Evolutionary conservation across 2,329 filamentous ascomycete species (phyloP).

Genomic region (Penicillium sclerotigenum): DNA sequence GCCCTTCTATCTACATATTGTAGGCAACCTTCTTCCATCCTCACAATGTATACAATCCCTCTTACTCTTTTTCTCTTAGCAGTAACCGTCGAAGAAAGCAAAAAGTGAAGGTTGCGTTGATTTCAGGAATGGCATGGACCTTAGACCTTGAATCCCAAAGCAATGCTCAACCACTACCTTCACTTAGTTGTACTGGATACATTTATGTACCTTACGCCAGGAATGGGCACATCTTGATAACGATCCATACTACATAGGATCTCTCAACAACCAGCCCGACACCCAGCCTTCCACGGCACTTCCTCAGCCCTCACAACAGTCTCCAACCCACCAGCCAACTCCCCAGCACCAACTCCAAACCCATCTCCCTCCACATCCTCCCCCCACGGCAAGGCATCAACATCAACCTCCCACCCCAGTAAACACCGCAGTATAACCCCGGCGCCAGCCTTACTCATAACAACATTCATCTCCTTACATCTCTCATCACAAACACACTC

Average conservation of each 20-base stretch:
- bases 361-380: slow-evolving; percentile 74
- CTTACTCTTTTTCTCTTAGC: no score
- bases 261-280: slow-evolving; percentile 7
- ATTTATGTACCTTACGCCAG: not conserved
- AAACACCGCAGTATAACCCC: slow-evolving; percentile 75
- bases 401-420: slow-evolving; percentile 72
- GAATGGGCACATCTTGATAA: not conserved
- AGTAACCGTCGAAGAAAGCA: no score
- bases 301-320: slow-evolving; percentile 73
- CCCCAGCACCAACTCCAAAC: slow-evolving; percentile 50
- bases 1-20: not conserved
- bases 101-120: no score
- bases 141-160: no score
- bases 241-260: not conserved
- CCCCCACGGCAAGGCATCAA: slow-evolving; percentile 82
- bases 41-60: not conserved
- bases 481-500: slow-evolving; percentile 85
- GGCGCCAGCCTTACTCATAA: slow-evolving; percentile 89
- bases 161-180: not conserved
- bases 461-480: slow-evolving; percentile 82
- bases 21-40: not conserved
- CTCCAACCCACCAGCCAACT: slow-evolving; percentile 68
- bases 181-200: no score
- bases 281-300: slow-evolving; percentile 46
- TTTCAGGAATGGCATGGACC: no score